A percentile compares a stretch with the other conserved stretches of the same genome.
These are phyloP conservation scores for Collybia sordida DNA, from an alignment of 768 basidiomycete species.

Conservation along the genomic window DNA sequence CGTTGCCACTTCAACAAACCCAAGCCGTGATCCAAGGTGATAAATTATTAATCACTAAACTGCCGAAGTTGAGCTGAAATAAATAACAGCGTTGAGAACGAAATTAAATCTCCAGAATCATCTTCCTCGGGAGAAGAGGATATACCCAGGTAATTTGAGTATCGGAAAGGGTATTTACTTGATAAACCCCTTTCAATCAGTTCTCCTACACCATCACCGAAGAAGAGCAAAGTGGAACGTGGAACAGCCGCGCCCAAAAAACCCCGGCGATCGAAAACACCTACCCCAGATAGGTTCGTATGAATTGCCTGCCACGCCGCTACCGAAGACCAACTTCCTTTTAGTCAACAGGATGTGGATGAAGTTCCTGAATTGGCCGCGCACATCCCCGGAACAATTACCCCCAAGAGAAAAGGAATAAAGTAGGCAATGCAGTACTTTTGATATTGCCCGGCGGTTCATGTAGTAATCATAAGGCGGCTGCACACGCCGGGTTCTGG, in stretches of 20 bases:
- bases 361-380: slow-evolving; percentile 17
- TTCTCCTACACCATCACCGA: slow-evolving; percentile 23
- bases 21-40: slow-evolving; percentile 11
- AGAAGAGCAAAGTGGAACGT: slow-evolving; percentile 4
- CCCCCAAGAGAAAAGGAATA: slow-evolving; percentile 30
- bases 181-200: slow-evolving; percentile 6
- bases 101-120: slow-evolving; percentile 6
- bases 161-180: neutral
- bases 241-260: slow-evolving; percentile 8
- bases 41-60: neutral
- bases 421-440: slow-evolving; percentile 19
- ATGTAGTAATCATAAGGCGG: slow-evolving; percentile 16
- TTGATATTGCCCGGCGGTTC: too few relatives aligned
- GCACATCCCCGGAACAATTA: slow-evolving; percentile 11
- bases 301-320: slow-evolving; percentile 8
- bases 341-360: slow-evolving; percentile 14
- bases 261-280: slow-evolving; percentile 1
- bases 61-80: slow-evolving; percentile 11
- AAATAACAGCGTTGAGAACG: slow-evolving; percentile 12
- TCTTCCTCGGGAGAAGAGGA: slow-evolving; percentile 7
- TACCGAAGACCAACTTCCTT: slow-evolving; percentile 1
- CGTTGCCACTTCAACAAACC: slow-evolving; percentile 5
- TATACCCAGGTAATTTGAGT: slow-evolving; percentile 4
- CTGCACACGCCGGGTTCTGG: slow-evolving; percentile 23
- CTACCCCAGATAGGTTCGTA: slow-evolving; percentile 1